These are phyloP conservation scores for Hymenoscyphus albidus DNA, from an alignment of 2,329 filamentous ascomycete genomes.

Conservation along the genomic window DNA sequence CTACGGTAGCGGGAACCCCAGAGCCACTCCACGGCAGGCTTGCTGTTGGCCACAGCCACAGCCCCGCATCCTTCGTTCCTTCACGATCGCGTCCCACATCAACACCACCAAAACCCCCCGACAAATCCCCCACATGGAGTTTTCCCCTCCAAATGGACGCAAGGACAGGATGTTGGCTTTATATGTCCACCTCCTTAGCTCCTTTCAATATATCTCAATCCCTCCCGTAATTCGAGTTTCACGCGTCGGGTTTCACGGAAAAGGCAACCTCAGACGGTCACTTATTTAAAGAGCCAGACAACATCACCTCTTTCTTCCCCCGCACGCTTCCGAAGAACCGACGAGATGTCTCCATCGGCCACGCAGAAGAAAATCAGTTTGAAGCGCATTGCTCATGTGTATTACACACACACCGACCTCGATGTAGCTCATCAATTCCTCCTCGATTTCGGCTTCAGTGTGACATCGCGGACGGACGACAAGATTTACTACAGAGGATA, in stretches of 20 bases:
- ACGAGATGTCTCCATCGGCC: slow-evolving; percentile 23
- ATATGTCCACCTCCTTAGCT: neutral
- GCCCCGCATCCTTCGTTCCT: neutral
- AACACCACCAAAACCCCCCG: neutral
- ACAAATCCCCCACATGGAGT: neutral
- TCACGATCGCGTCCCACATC: neutral
- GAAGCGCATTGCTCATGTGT: slow-evolving; percentile 29
- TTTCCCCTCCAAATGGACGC: neutral
- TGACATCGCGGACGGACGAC: slow-evolving; percentile 26
- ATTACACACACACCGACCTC: slow-evolving; percentile 28
- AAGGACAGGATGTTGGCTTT: neutral
- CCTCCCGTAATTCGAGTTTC: neutral
- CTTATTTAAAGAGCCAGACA: neutral
- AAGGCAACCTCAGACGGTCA: neutral
- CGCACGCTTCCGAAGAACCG: neutral
- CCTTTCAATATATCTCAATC: neutral
- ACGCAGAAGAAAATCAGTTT: slow-evolving; percentile 33
- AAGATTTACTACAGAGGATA: slow-evolving; percentile 59
- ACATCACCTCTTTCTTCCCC: neutral
- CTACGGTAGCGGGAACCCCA: too few relatives aligned
- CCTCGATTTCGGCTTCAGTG: slow-evolving; percentile 27
- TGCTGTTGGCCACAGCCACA: neutral
- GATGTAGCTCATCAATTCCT: slow-evolving; percentile 24
- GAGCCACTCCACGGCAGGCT: too few relatives aligned
- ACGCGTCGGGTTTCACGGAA: neutral